A percentile compares a stretch with the other conserved stretches of the same genome.
Conservation (phyloP, 2,329 filamentous ascomycete genomes). For the Pestalotiopsis sp. region DNA sequence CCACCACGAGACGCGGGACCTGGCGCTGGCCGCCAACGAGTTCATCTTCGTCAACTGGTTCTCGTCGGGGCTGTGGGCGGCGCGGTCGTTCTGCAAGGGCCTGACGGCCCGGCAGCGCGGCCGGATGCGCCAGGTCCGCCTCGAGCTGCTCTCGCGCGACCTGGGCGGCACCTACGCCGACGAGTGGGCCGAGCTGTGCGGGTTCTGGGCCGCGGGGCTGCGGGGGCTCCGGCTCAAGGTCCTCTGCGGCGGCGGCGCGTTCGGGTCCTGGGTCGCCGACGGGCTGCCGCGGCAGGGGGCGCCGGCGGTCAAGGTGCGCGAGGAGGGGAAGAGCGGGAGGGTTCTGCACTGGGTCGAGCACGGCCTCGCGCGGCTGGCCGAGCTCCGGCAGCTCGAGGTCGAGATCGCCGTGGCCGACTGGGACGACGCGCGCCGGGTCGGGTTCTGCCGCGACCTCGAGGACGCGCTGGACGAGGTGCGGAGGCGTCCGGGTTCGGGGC, state of each 20-base stretch:
- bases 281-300: conserved; percentile 10
- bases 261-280: conserved; percentile 18
- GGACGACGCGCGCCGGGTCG: conserved; percentile 33
- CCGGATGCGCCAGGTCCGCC: conserved; percentile 40
- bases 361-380: conserved; percentile 34
- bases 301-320: conserved; percentile 18
- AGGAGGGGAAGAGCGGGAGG: not conserved
- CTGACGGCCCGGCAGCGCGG: conserved; percentile 44
- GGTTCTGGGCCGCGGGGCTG: conserved; percentile 35
- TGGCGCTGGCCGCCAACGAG: conserved; percentile 46
- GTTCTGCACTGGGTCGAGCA: conserved; percentile 31
- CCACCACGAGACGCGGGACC: conserved; percentile 41
- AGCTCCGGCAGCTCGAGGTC: conserved; percentile 41
- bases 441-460: conserved; percentile 37
- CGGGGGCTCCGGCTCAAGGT: conserved; percentile 44
- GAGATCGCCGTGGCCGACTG: conserved; percentile 38
- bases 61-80: conserved; percentile 45
- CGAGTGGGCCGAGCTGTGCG: conserved; percentile 41
- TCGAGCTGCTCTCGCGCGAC: conserved; percentile 44
- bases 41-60: conserved; percentile 51
- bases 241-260: conserved; percentile 27
- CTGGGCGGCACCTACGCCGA: conserved; percentile 30
- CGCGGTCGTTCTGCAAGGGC: conserved; percentile 36
- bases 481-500: not conserved
- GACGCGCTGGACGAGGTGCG: conserved; percentile 26